Percentiles rank a stretch among this genome's conserved stretches.
These are phyloP conservation scores for Russula abietina DNA, from an alignment of 768 basidiomycete genomes.

Conservation along the genomic window DNA sequence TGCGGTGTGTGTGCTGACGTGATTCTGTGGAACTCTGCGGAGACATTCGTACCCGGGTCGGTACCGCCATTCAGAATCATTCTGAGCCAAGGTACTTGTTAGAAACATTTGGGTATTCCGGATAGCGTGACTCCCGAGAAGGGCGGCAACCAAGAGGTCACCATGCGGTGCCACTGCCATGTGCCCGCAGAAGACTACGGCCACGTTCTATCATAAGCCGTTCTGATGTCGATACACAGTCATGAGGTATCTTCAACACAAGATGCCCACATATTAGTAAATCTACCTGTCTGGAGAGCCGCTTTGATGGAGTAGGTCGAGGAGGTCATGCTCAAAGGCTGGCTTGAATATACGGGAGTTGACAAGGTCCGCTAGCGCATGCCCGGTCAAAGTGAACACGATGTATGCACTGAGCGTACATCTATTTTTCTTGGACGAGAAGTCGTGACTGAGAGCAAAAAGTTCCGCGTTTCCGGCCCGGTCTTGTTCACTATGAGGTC, in stretches of 20 bases:
- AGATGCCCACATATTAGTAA: too few species aligned
- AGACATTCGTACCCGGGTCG: slow-evolving; percentile 28
- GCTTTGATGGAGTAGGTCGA: slow-evolving; percentile 36
- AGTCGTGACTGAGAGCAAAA: slow-evolving; percentile 13
- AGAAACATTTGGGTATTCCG: neutral
- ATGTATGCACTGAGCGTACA: slow-evolving; percentile 37
- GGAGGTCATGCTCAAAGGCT: slow-evolving; percentile 37
- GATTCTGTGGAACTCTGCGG: slow-evolving; percentile 31
- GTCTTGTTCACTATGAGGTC: slow-evolving; percentile 1
- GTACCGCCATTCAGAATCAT: slow-evolving; percentile 34
- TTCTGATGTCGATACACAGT: too few species aligned
- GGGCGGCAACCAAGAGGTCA: too few species aligned
- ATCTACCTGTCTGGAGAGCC: slow-evolving; percentile 33
- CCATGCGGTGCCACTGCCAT: too few species aligned
- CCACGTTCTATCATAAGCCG: too few species aligned
- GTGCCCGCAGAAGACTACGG: too few species aligned
- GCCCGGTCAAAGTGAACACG: slow-evolving; percentile 32
- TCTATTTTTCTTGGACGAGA: slow-evolving; percentile 28
- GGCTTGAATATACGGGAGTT: slow-evolving; percentile 38
- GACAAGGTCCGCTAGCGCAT: slow-evolving; percentile 37
- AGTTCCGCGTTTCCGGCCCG: too few species aligned
- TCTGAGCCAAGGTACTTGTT: slow-evolving; percentile 38
- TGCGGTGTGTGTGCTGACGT: slow-evolving; percentile 28
- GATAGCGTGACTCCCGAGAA: too few species aligned
- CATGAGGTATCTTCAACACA: too few species aligned